These are phyloP conservation scores for Aspergillus fijiensis DNA, from an alignment of 2,329 filamentous ascomycete species.

Conservation along the genomic window DNA sequence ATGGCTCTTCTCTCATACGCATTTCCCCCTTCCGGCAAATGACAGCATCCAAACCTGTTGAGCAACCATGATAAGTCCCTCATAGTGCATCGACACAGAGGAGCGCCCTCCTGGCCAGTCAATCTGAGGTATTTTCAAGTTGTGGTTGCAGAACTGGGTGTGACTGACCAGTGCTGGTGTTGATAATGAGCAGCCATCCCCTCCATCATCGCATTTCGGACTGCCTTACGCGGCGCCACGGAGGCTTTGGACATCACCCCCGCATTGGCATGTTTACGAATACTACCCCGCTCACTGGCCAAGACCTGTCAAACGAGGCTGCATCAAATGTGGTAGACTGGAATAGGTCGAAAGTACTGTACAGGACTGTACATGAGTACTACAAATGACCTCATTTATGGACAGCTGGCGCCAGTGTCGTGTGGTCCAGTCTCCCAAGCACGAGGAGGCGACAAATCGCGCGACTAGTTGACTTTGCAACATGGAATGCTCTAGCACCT, in stretches of 20 bases:
- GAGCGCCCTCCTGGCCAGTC: too few relatives aligned
- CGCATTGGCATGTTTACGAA: background rate
- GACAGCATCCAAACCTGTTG: background rate
- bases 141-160: background rate
- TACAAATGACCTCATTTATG: background rate
- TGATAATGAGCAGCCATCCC: too few relatives aligned
- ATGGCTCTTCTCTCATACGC: background rate
- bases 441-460: background rate
- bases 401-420: background rate
- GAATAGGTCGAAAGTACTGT: background rate
- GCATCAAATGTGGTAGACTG: background rate
- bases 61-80: background rate
- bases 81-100: background rate
- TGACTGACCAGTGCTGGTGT: background rate
- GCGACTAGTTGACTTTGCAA: background rate
- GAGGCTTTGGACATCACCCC: background rate
- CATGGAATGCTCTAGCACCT: background rate
- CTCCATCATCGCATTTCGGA: background rate
- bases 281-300: background rate
- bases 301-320: background rate
- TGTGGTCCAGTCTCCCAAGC: background rate
- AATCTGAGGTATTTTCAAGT: too few relatives aligned
- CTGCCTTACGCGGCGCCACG: background rate
- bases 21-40: background rate
- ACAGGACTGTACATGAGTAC: background rate